These are phyloP conservation scores for Eucalyptus urophylla DNA, from an alignment of 345 rosid species.

Conservation along the genomic window DNA sequence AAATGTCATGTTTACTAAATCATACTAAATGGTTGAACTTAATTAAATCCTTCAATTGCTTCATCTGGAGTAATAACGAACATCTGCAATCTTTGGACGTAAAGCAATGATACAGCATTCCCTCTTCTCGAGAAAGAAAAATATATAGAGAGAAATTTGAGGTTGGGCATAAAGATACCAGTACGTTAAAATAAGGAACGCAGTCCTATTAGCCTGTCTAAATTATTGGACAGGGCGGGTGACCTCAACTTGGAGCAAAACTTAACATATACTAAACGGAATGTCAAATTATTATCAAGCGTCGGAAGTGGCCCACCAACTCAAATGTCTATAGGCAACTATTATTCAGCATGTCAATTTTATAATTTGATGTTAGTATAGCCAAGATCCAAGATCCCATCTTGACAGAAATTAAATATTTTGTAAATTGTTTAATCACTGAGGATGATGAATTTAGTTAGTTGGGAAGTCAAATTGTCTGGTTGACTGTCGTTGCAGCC, in stretches of 20 bases:
- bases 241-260: accelerated
- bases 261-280: accelerated
- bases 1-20: neutral
- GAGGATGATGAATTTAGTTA: neutral
- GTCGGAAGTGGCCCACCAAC: accelerated
- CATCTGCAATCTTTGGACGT: accelerated
- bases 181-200: accelerated
- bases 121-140: accelerated
- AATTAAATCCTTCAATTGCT: no score
- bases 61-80: accelerated
- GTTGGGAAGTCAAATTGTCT: neutral
- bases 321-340: neutral
- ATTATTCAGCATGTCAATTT: neutral
- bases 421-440: accelerated
- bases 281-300: neutral
- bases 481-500: neutral
- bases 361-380: neutral
- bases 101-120: accelerated
- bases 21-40: no score
- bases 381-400: neutral
- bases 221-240: accelerated
- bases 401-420: neutral
- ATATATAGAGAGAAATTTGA: no score
- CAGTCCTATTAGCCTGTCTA: accelerated
- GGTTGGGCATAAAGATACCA: accelerated